A percentile compares a stretch with the other conserved stretches of the same genome.
phyloP scores from a whole-genome alignment of 306 rosid genomes.

The Sesbania bispinosa region DNA sequence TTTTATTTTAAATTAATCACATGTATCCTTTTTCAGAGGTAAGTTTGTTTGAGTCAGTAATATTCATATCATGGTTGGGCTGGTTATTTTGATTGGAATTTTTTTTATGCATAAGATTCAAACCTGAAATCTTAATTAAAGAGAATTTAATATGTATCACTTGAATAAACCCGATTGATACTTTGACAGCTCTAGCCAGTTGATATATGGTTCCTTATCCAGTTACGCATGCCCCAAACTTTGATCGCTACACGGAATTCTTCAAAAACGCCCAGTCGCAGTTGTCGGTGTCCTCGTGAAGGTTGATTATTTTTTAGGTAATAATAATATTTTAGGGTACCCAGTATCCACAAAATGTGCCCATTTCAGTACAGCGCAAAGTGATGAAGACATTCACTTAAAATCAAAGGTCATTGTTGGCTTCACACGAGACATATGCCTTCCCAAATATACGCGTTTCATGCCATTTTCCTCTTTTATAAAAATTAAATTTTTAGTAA shows the following conservation, averaged over 20 bases:
- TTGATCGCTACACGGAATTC: neutral
- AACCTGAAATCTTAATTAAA: no score
- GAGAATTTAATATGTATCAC: no score
- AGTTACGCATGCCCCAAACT: neutral
- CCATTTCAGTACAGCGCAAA: neutral
- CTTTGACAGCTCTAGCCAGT: no score
- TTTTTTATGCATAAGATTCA: no score
- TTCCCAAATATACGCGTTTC: neutral
- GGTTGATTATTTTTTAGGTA: conserved; percentile 13
- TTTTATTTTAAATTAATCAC: no score
- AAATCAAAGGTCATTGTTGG: neutral
- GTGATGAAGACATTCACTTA: neutral
- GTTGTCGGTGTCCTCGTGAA: conserved; percentile 13
- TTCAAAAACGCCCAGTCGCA: neutral
- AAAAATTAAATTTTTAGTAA: no score
- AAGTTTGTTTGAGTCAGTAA: no score
- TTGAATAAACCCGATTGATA: no score
- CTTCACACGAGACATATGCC: conserved; percentile 2
- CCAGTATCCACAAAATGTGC: neutral
- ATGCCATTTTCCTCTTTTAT: neutral
- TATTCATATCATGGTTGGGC: no score
- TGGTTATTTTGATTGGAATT: no score
- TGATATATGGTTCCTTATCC: neutral
- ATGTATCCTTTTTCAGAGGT: no score
- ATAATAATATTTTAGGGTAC: neutral